phyloP scores from a whole-genome alignment of 768 basidiomycete species.

The Grammothele lineata region DNA sequence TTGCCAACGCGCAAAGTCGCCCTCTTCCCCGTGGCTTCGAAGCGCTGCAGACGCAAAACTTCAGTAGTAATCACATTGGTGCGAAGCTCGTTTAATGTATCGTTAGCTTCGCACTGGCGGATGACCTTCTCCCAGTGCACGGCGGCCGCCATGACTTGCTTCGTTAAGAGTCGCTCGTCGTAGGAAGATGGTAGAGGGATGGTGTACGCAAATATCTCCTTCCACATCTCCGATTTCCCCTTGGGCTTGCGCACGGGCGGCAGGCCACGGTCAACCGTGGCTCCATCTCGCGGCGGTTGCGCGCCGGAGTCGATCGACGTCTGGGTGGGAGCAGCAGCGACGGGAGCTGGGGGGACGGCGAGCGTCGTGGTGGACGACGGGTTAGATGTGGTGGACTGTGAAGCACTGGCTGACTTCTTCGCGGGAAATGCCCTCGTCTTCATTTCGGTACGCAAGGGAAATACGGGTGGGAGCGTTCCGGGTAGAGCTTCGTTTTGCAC shows the following conservation, averaged over 20 bases:
- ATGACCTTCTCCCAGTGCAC: slow-evolving; percentile 24
- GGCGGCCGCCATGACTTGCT: not conserved
- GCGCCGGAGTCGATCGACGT: too few species aligned
- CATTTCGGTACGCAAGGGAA: too few species aligned
- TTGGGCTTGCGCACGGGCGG: not conserved
- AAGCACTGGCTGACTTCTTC: too few species aligned
- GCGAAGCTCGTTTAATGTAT: slow-evolving; percentile 26
- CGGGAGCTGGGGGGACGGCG: too few species aligned
- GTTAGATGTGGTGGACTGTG: not conserved
- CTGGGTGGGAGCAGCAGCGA: not conserved
- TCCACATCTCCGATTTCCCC: too few species aligned
- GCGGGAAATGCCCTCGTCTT: too few species aligned
- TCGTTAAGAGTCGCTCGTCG: not conserved
- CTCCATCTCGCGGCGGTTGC: too few species aligned
- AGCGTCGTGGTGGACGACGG: too few species aligned
- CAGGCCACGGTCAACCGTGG: too few species aligned
- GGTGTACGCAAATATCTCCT: not conserved
- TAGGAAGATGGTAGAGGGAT: slow-evolving; percentile 5
- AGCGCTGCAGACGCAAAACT: not conserved
- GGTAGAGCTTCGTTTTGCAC: too few species aligned
- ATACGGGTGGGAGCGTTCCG: too few species aligned
- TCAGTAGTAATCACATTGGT: slow-evolving; percentile 17
- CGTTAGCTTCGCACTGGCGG: slow-evolving; percentile 27
- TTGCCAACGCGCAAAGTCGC: too few species aligned
- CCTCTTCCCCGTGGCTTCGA: not conserved